Evolutionary conservation across 192 early-diverging fungal genomes (phyloP).

Genomic region (Backusella morwellensis): DNA sequence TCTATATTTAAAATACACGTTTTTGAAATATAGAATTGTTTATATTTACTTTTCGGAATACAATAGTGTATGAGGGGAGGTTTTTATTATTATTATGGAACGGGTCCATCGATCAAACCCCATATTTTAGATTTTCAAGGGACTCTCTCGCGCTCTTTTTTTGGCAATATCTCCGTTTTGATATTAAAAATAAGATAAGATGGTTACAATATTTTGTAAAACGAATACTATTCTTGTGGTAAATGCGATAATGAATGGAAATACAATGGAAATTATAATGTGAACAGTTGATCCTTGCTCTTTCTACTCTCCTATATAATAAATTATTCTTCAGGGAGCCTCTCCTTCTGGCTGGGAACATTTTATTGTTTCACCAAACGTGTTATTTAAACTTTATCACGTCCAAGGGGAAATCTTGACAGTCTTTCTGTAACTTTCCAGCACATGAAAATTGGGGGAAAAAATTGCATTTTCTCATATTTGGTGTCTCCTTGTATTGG

Average conservation of each 20-base stretch:
- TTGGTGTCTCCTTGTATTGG: not conserved
- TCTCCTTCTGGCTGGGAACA: not conserved
- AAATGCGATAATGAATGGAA: not conserved
- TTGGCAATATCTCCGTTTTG: not conserved
- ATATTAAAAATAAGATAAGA: not conserved
- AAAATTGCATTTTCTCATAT: not conserved
- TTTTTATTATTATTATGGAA: not conserved
- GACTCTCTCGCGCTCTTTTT: not conserved
- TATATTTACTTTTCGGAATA: not conserved
- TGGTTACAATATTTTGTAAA: not conserved
- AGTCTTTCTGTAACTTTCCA: too few species aligned
- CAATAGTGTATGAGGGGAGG: not conserved
- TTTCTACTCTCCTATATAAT: not conserved
- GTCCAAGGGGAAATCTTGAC: too few species aligned
- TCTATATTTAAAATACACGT: not conserved
- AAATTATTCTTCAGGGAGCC: not conserved
- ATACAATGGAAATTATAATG: not conserved
- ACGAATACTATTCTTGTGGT: not conserved
- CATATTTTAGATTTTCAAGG: not conserved
- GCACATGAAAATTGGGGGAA: too few species aligned
- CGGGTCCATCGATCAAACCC: not conserved
- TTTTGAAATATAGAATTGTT: not conserved
- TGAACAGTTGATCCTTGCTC: not conserved
- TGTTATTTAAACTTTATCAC: not conserved
- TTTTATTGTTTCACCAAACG: not conserved